These are phyloP conservation scores for Penicillium sp. DNA, from an alignment of 2,329 filamentous ascomycete genomes.

Conservation along the genomic window DNA sequence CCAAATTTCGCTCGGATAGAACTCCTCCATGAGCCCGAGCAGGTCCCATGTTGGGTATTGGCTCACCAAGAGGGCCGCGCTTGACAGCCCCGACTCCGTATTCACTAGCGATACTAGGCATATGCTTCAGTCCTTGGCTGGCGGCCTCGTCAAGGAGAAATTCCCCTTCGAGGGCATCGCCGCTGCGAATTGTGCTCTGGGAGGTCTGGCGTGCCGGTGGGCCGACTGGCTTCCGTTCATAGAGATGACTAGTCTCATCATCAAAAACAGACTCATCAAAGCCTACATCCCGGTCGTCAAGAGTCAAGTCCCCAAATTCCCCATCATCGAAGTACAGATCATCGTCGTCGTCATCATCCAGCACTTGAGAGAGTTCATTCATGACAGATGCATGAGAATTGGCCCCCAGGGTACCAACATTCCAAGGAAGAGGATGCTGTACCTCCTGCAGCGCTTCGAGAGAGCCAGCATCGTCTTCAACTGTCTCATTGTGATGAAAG, in stretches of 20 bases:
- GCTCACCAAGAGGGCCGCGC: conserved; percentile 29
- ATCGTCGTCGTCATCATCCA: conserved; percentile 41
- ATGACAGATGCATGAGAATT: background rate
- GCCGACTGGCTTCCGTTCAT: conserved; percentile 38
- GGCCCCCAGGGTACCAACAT: background rate
- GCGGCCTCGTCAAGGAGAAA: conserved; percentile 11
- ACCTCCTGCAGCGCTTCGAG: background rate
- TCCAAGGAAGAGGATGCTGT: background rate
- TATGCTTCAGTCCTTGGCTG: conserved; percentile 32
- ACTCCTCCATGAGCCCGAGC: conserved; percentile 36
- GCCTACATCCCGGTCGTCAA: conserved; percentile 31
- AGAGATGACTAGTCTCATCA: conserved; percentile 48
- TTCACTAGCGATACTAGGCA: conserved; percentile 39
- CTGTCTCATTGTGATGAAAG: background rate
- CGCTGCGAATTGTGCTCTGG: conserved; percentile 2
- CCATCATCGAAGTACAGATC: conserved; percentile 53
- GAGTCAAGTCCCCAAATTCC: conserved; percentile 44
- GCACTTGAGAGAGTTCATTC: conserved; percentile 9
- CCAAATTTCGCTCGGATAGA: conserved; percentile 59
- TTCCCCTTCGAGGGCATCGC: conserved; percentile 18
- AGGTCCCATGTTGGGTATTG: conserved; percentile 37
- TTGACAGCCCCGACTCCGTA: conserved; percentile 25
- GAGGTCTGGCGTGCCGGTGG: conserved; percentile 12
- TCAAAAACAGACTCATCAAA: conserved; percentile 54
- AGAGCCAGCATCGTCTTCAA: background rate